phyloP scores from a whole-genome alignment of 805 yeast genomes.

The Starmera amethionina region DNA sequence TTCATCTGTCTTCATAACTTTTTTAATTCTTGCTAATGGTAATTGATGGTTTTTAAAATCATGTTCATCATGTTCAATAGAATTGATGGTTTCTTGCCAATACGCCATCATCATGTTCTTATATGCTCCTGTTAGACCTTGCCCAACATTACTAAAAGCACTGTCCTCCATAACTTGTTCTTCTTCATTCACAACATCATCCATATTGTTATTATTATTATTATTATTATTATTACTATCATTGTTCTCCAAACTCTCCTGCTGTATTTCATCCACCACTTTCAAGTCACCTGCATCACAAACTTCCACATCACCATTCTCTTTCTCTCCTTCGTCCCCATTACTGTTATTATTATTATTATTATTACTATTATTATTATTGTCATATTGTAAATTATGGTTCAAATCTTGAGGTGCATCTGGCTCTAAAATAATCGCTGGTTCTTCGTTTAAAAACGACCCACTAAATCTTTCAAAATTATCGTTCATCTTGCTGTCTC shows the following conservation, averaged over 20 bases:
- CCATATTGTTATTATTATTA: constrained; percentile 15
- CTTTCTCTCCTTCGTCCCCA: too few relatives aligned
- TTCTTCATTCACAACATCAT: constrained; percentile 21
- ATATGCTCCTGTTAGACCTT: constrained; percentile 75
- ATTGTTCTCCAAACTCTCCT: constrained; percentile 5
- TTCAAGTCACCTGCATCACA: too few relatives aligned
- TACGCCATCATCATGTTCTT: constrained; percentile 88
- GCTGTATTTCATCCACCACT: too few relatives aligned
- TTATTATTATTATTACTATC: constrained; percentile 9
- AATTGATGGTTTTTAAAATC: constrained; percentile 91
- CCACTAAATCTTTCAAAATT: constrained; percentile 10
- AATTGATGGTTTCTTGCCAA: constrained; percentile 94
- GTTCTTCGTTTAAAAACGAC: constrained; percentile 12
- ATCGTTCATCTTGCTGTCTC: constrained; percentile 1
- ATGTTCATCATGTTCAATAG: constrained; percentile 77
- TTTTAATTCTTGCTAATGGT: constrained; percentile 92
- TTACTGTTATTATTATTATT: constrained; percentile 3
- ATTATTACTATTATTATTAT: constrained; percentile 1
- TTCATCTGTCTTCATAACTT: constrained; percentile 96
- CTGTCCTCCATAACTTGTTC: constrained; percentile 40
- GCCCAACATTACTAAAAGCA: constrained; percentile 85
- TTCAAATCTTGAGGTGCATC: not conserved
- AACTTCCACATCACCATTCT: too few relatives aligned
- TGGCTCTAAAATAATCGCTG: constrained; percentile 12
- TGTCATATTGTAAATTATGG: constrained; percentile 3